Evolutionary conservation across 139 green algal species (phyloP).

Genomic region (Chlorella sorokiniana): DNA sequence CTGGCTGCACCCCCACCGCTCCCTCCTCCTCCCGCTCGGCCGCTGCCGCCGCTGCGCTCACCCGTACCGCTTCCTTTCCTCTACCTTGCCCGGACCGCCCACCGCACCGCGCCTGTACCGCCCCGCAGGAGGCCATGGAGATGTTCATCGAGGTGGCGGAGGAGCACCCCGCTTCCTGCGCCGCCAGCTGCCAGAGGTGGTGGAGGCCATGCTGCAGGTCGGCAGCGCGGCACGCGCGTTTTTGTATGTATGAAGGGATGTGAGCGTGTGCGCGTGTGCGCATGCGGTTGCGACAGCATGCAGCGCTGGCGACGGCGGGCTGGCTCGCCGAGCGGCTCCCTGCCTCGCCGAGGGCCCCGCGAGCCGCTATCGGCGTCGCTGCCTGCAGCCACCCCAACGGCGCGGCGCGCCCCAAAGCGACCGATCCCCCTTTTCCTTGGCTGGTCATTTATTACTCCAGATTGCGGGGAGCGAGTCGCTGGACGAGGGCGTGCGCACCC

Average conservation of each 20-base stretch:
- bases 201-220: conserved; percentile 86
- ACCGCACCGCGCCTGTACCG: background rate
- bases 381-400: too few species aligned
- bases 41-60: background rate
- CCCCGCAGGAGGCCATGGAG: conserved; percentile 85
- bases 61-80: background rate
- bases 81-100: background rate
- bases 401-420: too few species aligned
- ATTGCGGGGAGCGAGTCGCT: conserved; percentile 51
- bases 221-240: background rate
- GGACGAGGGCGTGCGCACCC: conserved; percentile 66
- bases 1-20: too few species aligned
- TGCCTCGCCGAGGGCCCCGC: too few species aligned
- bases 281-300: too few species aligned
- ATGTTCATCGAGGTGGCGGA: conserved; percentile 95
- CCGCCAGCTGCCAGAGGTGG: conserved; percentile 78
- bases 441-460: background rate
- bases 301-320: too few species aligned
- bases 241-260: too few species aligned
- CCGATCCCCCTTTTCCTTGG: background rate
- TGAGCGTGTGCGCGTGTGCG: too few species aligned
- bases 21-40: too few species aligned
- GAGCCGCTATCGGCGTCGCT: too few species aligned
- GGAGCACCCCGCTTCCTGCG: conserved; percentile 91
- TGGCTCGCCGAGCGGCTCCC: too few species aligned